Conservation (phyloP, 805 yeast genomes). For the Vanderwaltozyma tropicalis region DNA sequence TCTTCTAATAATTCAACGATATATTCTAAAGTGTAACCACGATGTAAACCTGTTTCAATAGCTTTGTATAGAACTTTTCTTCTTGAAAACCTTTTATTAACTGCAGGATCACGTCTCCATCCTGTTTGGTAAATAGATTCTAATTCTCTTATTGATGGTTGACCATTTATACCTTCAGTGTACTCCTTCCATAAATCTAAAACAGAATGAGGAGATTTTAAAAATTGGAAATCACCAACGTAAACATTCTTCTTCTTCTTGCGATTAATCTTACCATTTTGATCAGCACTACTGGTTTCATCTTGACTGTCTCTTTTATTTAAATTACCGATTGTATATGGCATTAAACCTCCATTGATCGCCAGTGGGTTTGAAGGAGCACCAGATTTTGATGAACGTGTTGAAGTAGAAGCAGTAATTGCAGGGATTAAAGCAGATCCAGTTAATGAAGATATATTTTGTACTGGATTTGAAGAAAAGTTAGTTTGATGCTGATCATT, state of each 20-base stretch:
- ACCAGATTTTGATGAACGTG: not conserved
- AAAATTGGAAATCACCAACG: constrained; percentile 29
- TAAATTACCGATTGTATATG: not conserved
- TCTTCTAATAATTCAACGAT: constrained; percentile 40
- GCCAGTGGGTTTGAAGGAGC: not conserved
- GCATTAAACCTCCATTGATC: not conserved
- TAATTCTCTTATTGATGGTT: constrained; percentile 41
- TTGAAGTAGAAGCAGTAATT: not conserved
- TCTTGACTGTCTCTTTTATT: not conserved
- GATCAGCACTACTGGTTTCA: not conserved
- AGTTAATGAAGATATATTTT: not conserved
- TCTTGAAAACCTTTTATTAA: constrained; percentile 42
- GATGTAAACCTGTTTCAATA: constrained; percentile 38
- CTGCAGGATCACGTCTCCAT: constrained; percentile 48
- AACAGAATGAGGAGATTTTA: constrained; percentile 37
- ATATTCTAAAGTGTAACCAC: constrained; percentile 35
- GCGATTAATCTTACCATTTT: not conserved
- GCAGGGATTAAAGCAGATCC: not conserved
- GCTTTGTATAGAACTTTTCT: constrained; percentile 46
- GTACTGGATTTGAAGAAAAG: too few relatives aligned
- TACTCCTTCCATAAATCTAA: constrained; percentile 50
- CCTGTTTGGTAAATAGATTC: constrained; percentile 41
- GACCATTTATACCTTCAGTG: constrained; percentile 40
- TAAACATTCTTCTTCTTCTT: constrained; percentile 21
- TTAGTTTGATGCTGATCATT: too few relatives aligned